Evolutionary conservation across 2,329 filamentous ascomycete genomes (phyloP).

Genomic region (Ceratocystis cacaofunesta): DNA sequence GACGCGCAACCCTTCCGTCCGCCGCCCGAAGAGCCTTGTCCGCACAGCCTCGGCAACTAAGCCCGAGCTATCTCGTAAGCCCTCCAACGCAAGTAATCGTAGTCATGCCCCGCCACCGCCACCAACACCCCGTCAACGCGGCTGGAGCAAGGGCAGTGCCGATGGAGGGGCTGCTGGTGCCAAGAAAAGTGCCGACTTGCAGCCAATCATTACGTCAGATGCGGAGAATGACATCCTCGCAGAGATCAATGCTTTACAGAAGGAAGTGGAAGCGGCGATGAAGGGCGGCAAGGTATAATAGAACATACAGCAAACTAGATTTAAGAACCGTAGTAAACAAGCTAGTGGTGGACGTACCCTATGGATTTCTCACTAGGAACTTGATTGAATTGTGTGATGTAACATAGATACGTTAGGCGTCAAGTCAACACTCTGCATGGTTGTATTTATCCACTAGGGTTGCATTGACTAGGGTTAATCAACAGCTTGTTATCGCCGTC

Average conservation of each 20-base stretch:
- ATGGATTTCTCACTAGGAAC: background rate
- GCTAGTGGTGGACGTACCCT: too few relatives aligned
- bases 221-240: constrained; percentile 46
- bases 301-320: too few relatives aligned
- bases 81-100: constrained; percentile 4
- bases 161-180: constrained; percentile 24
- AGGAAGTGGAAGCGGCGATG: constrained; percentile 51
- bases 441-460: background rate
- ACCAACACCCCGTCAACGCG: constrained; percentile 33
- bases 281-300: constrained; percentile 5
- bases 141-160: constrained; percentile 31
- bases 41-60: constrained; percentile 20
- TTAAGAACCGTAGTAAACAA: too few relatives aligned
- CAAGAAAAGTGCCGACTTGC: constrained; percentile 9
- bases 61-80: background rate
- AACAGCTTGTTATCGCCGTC: background rate
- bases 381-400: background rate
- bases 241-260: constrained; percentile 55
- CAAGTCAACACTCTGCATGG: background rate
- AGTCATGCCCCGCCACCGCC: constrained; percentile 31
- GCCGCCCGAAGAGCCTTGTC: constrained; percentile 31
- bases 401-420: background rate
- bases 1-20: constrained; percentile 29
- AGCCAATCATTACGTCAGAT: constrained; percentile 14
- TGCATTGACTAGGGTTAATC: background rate